Conservation (phyloP, 2,329 filamentous ascomycete genomes). For the Colletotrichum truncatum region DNA sequence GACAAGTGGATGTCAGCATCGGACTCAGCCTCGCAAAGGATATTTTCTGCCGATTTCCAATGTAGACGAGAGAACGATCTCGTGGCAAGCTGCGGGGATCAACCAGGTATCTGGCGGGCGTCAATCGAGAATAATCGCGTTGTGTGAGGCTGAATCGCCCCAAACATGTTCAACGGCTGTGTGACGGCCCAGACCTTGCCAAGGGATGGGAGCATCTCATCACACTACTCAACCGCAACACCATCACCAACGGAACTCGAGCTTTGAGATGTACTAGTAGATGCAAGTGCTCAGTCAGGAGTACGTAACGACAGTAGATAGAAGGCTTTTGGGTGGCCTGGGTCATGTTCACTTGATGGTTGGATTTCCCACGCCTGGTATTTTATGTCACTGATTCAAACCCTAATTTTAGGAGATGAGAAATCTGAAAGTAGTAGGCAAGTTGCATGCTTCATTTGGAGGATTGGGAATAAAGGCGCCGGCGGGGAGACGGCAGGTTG, state of each 20-base stretch:
- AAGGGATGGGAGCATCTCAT: not conserved
- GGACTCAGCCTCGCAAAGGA: conserved; percentile 1
- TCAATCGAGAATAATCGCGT: conserved; percentile 24
- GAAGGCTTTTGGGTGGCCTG: not conserved
- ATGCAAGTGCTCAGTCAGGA: not conserved
- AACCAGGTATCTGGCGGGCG: conserved; percentile 19
- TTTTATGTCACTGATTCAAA: too few species aligned
- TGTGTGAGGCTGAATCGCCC: conserved; percentile 28
- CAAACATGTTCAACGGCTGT: conserved; percentile 11
- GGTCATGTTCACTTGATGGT: too few species aligned
- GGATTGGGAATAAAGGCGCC: not conserved
- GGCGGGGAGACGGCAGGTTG: not conserved
- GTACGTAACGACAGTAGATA: not conserved
- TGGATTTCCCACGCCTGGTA: too few species aligned
- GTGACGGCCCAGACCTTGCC: conserved; percentile 2
- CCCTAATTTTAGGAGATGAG: too few species aligned
- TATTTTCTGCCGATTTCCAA: conserved; percentile 10
- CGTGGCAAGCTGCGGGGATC: conserved; percentile 21
- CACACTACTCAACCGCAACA: conserved; percentile 10
- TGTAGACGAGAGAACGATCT: conserved; percentile 5
- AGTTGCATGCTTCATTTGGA: not conserved
- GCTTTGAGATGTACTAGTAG: conserved; percentile 4
- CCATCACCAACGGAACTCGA: conserved; percentile 1
- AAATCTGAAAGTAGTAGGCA: too few species aligned
- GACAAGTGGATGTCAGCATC: conserved; percentile 16